Evolutionary conservation across 768 basidiomycete species (phyloP), one percentile per base, ranked within the genome.

Genomic region (Leucosporidium scottii): DNA sequence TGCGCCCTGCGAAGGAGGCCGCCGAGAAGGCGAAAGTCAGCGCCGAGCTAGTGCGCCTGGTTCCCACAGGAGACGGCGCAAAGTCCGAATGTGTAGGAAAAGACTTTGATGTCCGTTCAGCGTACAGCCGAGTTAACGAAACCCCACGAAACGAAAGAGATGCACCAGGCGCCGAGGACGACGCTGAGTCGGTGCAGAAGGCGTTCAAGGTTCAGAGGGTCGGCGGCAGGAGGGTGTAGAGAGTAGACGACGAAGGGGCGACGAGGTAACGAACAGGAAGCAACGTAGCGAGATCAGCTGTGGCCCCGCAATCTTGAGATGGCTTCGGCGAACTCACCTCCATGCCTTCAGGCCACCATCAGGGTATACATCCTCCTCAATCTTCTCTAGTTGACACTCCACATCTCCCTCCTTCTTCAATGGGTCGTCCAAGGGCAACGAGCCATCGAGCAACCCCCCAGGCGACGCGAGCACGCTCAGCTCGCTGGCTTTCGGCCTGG

Each of bases 51-150:
- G n/a, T n/a, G n/a, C n/a, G n/a, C n/a, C n/a, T n/a, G n/a, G n/a
- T n/a, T n/a, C n/a, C n/a, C n/a, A n/a, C n/a, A n/a, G n/a, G n/a
- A n/a, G n/a, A n/a, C n/a, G n/a, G n/a, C n/a, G n/a, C n/a, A n/a
- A n/a, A n/a, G n/a, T n/a, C n/a, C n/a, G n/a, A n/a, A n/a, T n/a
- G n/a, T n/a, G n/a, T n/a, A n/a, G n/a, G n/a, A n/a, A n/a, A n/a
- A n/a, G n/a, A n/a, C 44, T 74, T 70, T 59, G 72, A 67, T 0
- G 54, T 65, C 50, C 73, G 74, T 47, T 67, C 73, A 8, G 69
- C 74, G 2, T 72, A 69, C 31, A 54, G 8, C 71, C 1, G 53
- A 31, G 34, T 71, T 73, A 12, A 70, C 69, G 50, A 61, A 72
- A 27, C 64, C 70, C 70, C 70, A 72, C 2, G 67, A 63, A 5